These are phyloP conservation scores for Mycena rosella DNA, from an alignment of 768 basidiomycete species.

Conservation along the genomic window DNA sequence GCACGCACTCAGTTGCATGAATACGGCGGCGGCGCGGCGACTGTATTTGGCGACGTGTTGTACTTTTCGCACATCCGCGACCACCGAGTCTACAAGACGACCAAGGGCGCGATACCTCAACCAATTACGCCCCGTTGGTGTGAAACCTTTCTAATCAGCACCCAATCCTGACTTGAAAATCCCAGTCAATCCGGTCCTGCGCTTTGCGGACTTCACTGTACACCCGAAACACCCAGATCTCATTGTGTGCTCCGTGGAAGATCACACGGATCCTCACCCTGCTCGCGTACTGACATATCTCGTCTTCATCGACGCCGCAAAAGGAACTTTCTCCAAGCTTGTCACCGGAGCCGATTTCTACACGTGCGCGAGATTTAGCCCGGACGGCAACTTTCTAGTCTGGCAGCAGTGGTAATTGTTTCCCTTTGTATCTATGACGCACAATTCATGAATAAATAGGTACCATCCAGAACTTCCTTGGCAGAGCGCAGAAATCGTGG, in stretches of 20 bases:
- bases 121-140: constrained; percentile 10
- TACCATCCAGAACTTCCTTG: constrained; percentile 24
- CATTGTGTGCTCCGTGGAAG: constrained; percentile 11
- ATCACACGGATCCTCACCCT: constrained; percentile 20
- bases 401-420: constrained; percentile 15
- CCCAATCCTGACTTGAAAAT: not conserved
- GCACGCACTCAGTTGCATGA: constrained; percentile 17
- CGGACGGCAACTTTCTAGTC: constrained; percentile 2
- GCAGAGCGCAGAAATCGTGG: constrained; percentile 26
- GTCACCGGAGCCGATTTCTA: constrained; percentile 19
- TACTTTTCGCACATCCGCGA: constrained; percentile 14
- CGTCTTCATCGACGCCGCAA: not conserved
- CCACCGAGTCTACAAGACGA: constrained; percentile 13
- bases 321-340: not conserved
- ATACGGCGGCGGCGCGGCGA: constrained; percentile 14
- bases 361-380: constrained; percentile 13
- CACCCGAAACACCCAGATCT: constrained; percentile 12
- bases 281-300: not conserved
- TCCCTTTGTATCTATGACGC: not conserved
- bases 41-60: constrained; percentile 1
- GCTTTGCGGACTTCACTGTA: constrained; percentile 19
- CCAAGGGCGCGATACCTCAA: not conserved
- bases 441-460: not conserved
- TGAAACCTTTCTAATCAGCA: not conserved
- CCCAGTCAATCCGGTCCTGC: not conserved